Evolutionary conservation across 1,284 basidiomycete species (phyloP).

Genomic region (Gymnopus androsaceus): DNA sequence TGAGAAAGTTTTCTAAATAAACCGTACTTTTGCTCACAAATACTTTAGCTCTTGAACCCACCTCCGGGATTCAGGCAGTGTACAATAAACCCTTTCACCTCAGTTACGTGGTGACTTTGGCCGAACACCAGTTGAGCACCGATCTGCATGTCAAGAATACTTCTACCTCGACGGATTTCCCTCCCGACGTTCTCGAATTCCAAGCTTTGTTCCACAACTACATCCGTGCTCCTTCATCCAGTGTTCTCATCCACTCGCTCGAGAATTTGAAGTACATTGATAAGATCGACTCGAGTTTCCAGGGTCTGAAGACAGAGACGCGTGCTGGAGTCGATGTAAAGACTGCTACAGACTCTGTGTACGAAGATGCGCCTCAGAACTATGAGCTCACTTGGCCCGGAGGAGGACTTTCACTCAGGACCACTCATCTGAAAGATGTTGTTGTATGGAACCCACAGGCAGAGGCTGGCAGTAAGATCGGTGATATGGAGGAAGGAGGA

Average conservation of each 20-base stretch:
- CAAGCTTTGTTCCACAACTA: conserved; percentile 90
- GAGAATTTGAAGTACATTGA: conserved; percentile 70
- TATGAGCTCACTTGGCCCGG: conserved; percentile 65
- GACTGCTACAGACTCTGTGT: conserved; percentile 71
- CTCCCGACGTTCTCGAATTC: conserved; percentile 63
- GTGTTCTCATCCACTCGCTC: conserved; percentile 61
- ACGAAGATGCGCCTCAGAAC: conserved; percentile 59
- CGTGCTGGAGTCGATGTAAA: conserved; percentile 64
- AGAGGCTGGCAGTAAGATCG: conserved; percentile 68
- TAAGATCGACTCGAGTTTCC: conserved; percentile 67
- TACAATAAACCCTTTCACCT: conserved; percentile 72
- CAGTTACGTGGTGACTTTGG: conserved; percentile 77
- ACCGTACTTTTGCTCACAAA: not conserved
- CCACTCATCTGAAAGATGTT: conserved; percentile 70
- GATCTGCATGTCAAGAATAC: conserved; percentile 80
- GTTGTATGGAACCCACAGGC: conserved; percentile 87
- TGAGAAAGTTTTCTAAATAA: not conserved
- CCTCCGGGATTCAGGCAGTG: conserved; percentile 52
- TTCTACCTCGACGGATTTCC: conserved; percentile 39
- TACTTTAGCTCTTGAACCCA: conserved; percentile 60
- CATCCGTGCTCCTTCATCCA: conserved; percentile 64
- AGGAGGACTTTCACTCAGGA: conserved; percentile 58
- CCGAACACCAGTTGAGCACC: conserved; percentile 73
- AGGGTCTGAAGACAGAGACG: conserved; percentile 63
- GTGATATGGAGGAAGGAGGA: conserved; percentile 84